phyloP scores from a whole-genome alignment of 1,284 basidiomycete species.

The Chalciporus sp. region DNA sequence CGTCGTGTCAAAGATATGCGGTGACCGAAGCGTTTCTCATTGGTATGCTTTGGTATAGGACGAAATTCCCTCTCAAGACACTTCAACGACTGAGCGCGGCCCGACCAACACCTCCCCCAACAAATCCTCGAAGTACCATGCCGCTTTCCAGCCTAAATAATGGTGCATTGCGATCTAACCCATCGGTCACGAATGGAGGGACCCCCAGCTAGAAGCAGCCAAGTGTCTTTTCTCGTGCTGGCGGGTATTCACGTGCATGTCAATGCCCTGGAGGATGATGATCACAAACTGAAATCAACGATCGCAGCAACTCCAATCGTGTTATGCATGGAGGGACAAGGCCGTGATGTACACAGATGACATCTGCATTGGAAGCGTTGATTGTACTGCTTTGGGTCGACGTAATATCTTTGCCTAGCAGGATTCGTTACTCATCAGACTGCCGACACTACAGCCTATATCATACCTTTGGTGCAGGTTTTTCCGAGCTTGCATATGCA shows the following conservation, averaged over 20 bases:
- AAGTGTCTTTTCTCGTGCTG: neutral
- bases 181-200: conserved; percentile 22
- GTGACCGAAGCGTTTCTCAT: neutral
- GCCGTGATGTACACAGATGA: conserved; percentile 56
- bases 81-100: conserved; percentile 77
- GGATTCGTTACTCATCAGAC: conserved; percentile 29
- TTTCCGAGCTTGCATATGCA: conserved; percentile 58
- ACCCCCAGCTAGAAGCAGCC: conserved; percentile 13
- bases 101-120: conserved; percentile 36
- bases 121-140: conserved; percentile 22
- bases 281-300: neutral
- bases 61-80: conserved; percentile 92
- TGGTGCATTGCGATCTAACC: conserved; percentile 18
- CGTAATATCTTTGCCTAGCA: conserved; percentile 48
- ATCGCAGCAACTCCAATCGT: neutral
- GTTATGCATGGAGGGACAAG: conserved; percentile 39
- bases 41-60: conserved; percentile 47
- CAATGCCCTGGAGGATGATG: neutral
- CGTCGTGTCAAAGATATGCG: conserved; percentile 29
- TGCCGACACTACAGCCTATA: neutral
- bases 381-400: conserved; percentile 35
- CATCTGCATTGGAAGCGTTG: conserved; percentile 16
- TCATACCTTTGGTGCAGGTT: conserved; percentile 56
- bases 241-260: neutral
- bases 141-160: conserved; percentile 34